Evolutionary conservation across 495 filamentous ascomycete species (phyloP), one percentile per base, ranked within the genome.

Genomic region (Penicillium goetzii): DNA sequence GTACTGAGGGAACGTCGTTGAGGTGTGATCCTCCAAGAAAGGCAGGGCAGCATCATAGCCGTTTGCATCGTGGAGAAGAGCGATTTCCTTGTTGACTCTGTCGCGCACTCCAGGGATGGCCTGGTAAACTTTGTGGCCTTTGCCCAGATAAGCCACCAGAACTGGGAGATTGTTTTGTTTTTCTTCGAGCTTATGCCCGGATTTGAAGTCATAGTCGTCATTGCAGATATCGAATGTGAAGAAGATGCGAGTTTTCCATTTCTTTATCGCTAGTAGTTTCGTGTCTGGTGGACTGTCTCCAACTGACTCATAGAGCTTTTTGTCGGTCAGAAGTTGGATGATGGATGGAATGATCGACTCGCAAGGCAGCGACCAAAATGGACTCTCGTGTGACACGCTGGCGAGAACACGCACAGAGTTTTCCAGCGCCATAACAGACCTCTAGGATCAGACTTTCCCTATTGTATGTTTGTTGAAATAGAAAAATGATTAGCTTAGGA

Each of bases 191-290:
- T 21, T 15, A 57, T 57, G 54, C 10, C 56, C 56, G 14, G 19
- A 19, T 8, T 30, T 12, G 25, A 25, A 3, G 17, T 58, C 56
- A 47, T 58, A 58, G 43, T 58, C 38, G 4, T n/a, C 5, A 26
- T 58, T 58, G 25, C 23, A 58, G 40, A 58, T 58, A 58, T 58
- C 56, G 25, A 58, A 58, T 26, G 34, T 26, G 43, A 58, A 32
- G 3, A 58, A 19, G 28, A 32, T 25, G 41, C 56, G 56, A 30
- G 43, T 38, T 7, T 23, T 17, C 9, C 28, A 58, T 40, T 21
- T 36, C 34, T 58, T 36, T 14, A 58, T 58, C 56, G 56, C 56
- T 49, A 58, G 43, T 6, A 58, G 56, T 23, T 23, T 58, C 14
- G 56, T 30, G 47, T 58, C 56, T 5, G 38, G 34, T 33, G 21